Evolutionary conservation across 2,329 filamentous ascomycete species (phyloP).

Genomic region (Tympanopsis confertula): DNA sequence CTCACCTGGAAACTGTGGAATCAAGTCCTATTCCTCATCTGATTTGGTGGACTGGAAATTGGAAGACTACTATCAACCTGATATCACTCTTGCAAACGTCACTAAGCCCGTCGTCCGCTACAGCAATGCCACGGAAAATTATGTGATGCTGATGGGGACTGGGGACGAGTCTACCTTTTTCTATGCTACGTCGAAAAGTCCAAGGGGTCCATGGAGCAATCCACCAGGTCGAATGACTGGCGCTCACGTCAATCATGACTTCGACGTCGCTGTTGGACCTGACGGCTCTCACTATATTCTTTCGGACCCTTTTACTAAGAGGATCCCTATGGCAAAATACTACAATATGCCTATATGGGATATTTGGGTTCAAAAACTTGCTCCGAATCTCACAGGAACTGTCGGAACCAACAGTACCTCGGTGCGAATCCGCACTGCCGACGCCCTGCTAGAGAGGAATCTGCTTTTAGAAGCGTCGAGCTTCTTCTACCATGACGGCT

Average conservation of each 20-base stretch:
- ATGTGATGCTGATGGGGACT: conserved; percentile 2
- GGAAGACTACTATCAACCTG: conserved; percentile 2
- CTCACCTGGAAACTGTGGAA: conserved; percentile 1
- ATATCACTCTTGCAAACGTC: too few relatives aligned
- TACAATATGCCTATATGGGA: conserved; percentile 1
- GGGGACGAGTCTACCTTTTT: conserved; percentile 2
- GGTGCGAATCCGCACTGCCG: conserved; percentile 1
- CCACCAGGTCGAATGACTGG: too few relatives aligned
- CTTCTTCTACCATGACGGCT: conserved; percentile 4
- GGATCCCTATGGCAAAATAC: too few relatives aligned
- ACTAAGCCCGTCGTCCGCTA: conserved; percentile 3
- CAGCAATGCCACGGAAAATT: conserved; percentile 2
- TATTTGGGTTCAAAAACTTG: conserved; percentile 2
- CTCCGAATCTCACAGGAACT: conserved; percentile 1
- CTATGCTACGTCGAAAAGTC: conserved; percentile 1
- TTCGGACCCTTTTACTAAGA: too few relatives aligned
- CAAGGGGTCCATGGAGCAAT: conserved; percentile 2
- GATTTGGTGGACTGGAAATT: conserved; percentile 1
- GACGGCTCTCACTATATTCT: too few relatives aligned
- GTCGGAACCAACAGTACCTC: conserved; percentile 1
- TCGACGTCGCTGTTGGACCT: too few relatives aligned
- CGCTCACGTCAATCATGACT: too few relatives aligned
- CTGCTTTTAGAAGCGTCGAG: conserved; percentile 1
- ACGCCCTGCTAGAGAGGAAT: conserved; percentile 1
- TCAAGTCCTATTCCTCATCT: conserved; percentile 1